Percentiles rank a stretch among this genome's conserved stretches.
These are phyloP conservation scores for Monilinia fructigena DNA, from an alignment of 2,329 filamentous ascomycete genomes.

Conservation along the genomic window DNA sequence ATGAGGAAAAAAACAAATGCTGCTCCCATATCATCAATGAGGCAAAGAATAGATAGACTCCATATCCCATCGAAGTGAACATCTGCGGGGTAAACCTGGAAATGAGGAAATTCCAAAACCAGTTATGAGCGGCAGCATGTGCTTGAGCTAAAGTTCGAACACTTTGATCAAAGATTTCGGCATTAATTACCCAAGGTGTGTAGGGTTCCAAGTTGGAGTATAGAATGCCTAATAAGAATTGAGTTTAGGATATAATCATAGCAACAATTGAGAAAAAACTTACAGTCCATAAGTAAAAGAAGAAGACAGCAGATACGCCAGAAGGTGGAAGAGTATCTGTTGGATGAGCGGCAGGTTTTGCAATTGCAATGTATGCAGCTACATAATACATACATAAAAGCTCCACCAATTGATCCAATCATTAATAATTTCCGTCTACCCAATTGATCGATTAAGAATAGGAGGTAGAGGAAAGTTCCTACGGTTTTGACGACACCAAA, in stretches of 20 bases:
- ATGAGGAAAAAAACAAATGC: slow-evolving; percentile 61
- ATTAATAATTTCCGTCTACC: slow-evolving; percentile 51
- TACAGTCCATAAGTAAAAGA: slow-evolving; percentile 72
- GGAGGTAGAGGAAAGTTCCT: slow-evolving; percentile 45
- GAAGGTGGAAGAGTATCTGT: slow-evolving; percentile 18
- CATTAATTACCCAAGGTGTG: slow-evolving; percentile 34
- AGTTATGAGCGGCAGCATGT: slow-evolving; percentile 65
- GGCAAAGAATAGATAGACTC: slow-evolving; percentile 69
- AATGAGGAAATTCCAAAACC: slow-evolving; percentile 66
- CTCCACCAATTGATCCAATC: slow-evolving; percentile 26
- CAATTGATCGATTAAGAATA: slow-evolving; percentile 59
- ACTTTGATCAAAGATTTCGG: slow-evolving; percentile 35
- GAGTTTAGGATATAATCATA: neutral
- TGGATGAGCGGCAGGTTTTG: slow-evolving; percentile 26
- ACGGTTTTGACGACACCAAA: slow-evolving; percentile 31
- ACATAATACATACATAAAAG: slow-evolving; percentile 32
- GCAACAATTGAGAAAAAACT: neutral
- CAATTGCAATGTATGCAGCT: slow-evolving; percentile 32
- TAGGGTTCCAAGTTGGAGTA: slow-evolving; percentile 35
- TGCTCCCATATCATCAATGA: slow-evolving; percentile 56
- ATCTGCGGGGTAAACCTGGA: slow-evolving; percentile 66
- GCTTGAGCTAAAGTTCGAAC: slow-evolving; percentile 51
- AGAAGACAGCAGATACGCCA: slow-evolving; percentile 63
- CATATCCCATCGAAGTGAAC: slow-evolving; percentile 57
- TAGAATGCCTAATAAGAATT: slow-evolving; percentile 29